phyloP scores from a whole-genome alignment of 192 early-diverging fungal species.

The Umbelopsis sp. region DNA sequence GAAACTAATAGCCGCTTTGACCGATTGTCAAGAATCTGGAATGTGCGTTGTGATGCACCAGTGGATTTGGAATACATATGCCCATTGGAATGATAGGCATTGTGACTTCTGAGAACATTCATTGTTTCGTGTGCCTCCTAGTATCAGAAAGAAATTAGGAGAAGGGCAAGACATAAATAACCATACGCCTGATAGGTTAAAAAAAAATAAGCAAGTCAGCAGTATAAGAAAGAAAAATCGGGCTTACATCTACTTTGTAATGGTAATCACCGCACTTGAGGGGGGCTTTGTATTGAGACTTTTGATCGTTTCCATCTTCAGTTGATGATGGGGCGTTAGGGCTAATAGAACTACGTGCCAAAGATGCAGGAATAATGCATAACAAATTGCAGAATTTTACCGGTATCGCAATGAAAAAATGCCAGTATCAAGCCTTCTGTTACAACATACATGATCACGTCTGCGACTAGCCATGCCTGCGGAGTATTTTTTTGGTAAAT shows the following conservation, averaged over 20 bases:
- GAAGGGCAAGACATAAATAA: not conserved
- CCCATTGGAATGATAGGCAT: not conserved
- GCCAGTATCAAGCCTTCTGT: conserved; percentile 30
- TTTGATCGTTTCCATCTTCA: conserved; percentile 4
- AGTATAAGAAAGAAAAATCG: not conserved
- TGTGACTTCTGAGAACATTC: not conserved
- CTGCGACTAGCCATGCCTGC: conserved; percentile 26
- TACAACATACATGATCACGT: conserved; percentile 39
- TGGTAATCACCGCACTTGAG: conserved; percentile 10
- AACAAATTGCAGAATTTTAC: conserved; percentile 13
- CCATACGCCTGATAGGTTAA: too few relatives aligned
- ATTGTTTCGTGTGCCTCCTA: conserved; percentile 1
- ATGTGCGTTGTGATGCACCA: conserved; percentile 14
- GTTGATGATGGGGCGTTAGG: not conserved
- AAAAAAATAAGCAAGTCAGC: too few relatives aligned
- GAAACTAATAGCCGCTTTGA: conserved; percentile 27
- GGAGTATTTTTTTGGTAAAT: too few relatives aligned
- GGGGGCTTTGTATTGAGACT: conserved; percentile 1
- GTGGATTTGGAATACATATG: conserved; percentile 5
- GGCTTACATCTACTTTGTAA: not conserved
- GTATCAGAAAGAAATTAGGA: not conserved
- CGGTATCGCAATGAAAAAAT: conserved; percentile 29
- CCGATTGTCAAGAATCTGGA: conserved; percentile 25
- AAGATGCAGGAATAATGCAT: not conserved
- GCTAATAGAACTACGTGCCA: not conserved